Evolutionary conservation across 1,284 basidiomycete species (phyloP).

Genomic region (Cutaneotrichosporon arboriforme): DNA sequence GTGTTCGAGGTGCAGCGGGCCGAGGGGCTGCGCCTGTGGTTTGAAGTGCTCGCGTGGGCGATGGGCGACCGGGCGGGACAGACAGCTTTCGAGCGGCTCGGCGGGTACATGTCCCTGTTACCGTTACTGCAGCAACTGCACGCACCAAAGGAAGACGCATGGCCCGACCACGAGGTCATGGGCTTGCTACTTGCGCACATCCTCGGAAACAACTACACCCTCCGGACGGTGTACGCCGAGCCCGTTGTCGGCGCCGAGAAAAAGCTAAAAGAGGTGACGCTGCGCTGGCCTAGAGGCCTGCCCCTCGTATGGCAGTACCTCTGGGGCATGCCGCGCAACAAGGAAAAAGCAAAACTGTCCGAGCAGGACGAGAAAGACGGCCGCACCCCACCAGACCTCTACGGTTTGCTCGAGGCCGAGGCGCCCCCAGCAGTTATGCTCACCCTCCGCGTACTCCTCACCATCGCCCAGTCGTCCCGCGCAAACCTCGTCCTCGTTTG

Average conservation of each 20-base stretch:
- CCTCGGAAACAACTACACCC: conserved; percentile 38
- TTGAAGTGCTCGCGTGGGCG: conserved; percentile 39
- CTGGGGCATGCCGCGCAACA: conserved; percentile 19
- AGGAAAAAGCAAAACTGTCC: background rate
- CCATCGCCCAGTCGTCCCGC: conserved; percentile 10
- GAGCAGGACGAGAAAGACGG: background rate
- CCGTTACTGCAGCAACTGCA: conserved; percentile 8
- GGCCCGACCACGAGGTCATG: conserved; percentile 16
- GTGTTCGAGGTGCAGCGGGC: conserved; percentile 40
- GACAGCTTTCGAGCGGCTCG: conserved; percentile 23
- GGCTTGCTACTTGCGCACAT: conserved; percentile 37
- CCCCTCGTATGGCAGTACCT: conserved; percentile 37
- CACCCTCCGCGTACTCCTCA: conserved; percentile 27
- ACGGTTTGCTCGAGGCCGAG: background rate
- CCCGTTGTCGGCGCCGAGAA: conserved; percentile 2
- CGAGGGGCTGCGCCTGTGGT: conserved; percentile 35
- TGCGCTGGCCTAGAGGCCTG: conserved; percentile 27
- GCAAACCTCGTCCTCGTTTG: conserved; percentile 29
- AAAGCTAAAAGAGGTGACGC: conserved; percentile 24
- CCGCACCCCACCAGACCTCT: background rate
- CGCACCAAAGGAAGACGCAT: background rate
- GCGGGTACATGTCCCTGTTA: conserved; percentile 31
- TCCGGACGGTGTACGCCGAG: conserved; percentile 25
- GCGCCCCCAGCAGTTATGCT: conserved; percentile 17
- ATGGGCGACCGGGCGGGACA: conserved; percentile 28